Conservation (phyloP, 1,284 basidiomycete genomes). For the Leccinum subfulvum region DNA sequence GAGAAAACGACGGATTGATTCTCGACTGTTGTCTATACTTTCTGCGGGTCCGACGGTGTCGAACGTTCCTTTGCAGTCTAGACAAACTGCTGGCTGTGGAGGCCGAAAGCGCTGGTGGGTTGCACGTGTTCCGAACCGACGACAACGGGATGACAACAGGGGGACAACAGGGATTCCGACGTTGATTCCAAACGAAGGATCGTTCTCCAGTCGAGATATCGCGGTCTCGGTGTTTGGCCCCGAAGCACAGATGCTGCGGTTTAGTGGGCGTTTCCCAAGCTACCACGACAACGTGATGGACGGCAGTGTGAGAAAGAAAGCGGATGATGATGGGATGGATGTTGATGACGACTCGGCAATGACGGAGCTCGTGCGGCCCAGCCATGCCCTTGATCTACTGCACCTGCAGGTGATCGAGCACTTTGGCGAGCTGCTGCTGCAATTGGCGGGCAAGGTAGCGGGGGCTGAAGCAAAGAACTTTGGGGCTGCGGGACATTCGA, state of each 20-base stretch:
- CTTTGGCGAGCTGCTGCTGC: conserved; percentile 58
- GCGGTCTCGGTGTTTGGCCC: conserved; percentile 40
- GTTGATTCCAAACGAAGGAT: conserved; percentile 23
- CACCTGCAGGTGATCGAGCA: conserved; percentile 69
- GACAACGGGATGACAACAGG: conserved; percentile 17
- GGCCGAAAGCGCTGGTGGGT: conserved; percentile 50
- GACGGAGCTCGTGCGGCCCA: conserved; percentile 36
- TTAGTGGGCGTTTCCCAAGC: conserved; percentile 37
- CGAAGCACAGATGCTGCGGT: conserved; percentile 34
- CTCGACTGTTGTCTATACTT: conserved; percentile 72
- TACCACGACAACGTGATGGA: conserved; percentile 34
- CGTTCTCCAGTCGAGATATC: conserved; percentile 43
- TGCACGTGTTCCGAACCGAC: conserved; percentile 3
- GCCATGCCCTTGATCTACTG: conserved; percentile 61
- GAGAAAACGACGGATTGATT: conserved; percentile 64
- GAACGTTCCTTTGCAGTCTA: conserved; percentile 55
- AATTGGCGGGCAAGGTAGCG: conserved; percentile 55
- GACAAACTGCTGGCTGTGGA: conserved; percentile 65
- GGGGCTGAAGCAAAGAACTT: conserved; percentile 41
- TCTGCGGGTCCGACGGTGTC: conserved; percentile 29
- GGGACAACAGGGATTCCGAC: conserved; percentile 32
- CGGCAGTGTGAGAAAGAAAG: conserved; percentile 20
- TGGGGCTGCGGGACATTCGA: conserved; percentile 40
- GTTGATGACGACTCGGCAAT: conserved; percentile 51
- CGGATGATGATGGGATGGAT: conserved; percentile 55